Evolutionary conservation across 2,329 filamentous ascomycete genomes (phyloP).

Genomic region (Fusarium tuaranense): DNA sequence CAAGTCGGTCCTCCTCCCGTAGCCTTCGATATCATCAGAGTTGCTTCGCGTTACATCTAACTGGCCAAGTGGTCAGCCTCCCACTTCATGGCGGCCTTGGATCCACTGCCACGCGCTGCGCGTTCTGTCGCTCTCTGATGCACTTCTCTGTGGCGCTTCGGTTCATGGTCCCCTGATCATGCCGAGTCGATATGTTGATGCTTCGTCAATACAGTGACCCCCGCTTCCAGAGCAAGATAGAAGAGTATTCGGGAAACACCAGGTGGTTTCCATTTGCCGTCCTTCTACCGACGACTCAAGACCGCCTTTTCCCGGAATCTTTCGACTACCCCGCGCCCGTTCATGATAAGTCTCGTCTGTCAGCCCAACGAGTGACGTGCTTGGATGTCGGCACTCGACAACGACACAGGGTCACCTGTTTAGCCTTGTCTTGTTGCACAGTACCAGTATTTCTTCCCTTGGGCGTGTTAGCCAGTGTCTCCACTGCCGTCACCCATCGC

Average conservation of each 20-base stretch:
- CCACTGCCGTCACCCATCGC: conserved; percentile 30
- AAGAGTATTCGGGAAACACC: background rate
- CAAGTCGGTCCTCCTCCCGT: conserved; percentile 7
- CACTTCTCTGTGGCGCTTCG: conserved; percentile 8
- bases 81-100: background rate
- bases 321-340: background rate
- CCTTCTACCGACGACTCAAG: conserved; percentile 7
- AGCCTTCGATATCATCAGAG: conserved; percentile 14
- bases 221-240: background rate
- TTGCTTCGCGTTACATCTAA: conserved; percentile 5
- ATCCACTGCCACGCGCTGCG: conserved; percentile 1
- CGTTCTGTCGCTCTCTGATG: conserved; percentile 4
- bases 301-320: background rate
- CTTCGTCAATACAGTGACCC: background rate
- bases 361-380: conserved; percentile 10
- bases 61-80: conserved; percentile 2
- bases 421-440: conserved; percentile 21
- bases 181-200: conserved; percentile 11
- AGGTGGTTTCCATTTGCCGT: background rate
- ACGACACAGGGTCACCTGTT: conserved; percentile 15
- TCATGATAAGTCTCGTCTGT: conserved; percentile 6
- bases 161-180: conserved; percentile 21
- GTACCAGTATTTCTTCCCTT: conserved; percentile 7
- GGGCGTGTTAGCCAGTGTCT: conserved; percentile 15
- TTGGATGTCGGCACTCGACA: conserved; percentile 21